Base-by-base conservation (phyloP, 2,329 filamentous ascomycete species). In the Cladosporium halotolerans region DNA sequence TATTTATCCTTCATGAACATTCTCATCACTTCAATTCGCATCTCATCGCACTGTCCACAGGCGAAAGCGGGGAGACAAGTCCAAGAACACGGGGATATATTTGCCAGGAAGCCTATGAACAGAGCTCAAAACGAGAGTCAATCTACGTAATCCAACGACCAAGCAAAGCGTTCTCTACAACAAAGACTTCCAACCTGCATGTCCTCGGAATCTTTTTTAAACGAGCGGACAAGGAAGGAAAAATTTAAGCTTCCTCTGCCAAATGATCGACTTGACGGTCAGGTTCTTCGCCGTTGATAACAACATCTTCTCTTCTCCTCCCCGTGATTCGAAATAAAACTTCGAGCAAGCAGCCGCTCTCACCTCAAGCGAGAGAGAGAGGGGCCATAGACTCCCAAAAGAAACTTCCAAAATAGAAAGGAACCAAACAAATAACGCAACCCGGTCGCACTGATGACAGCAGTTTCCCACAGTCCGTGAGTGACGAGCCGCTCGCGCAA, bases 241-340 rank as follows among this genome's bases (percentile, higher is more conserved):
- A 51, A 43, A 19, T 33, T 32, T 11, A 23, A 38, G n/a, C 23
- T 33, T 53, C 41, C 50, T 33, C 33, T 34, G 34, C 42, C 52
- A 49, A 55, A 57, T 8, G 55, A 58, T 45, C 48, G 50, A 58
- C 56, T 57, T 56, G 23, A 58, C 49, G 54, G 54, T 56, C 54
- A 56, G 54, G 54, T 56, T 56, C 54, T 56, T 36, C 41, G 48
- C 47, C 48, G n/a, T 50, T 23, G 10, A 16, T 14, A 14, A 39
- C 23, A 28, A 28, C 23, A 7, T 28, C 23, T 28, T 40, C 46
- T 40, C 23, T 19, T 23, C 46, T 49, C 38, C 46, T 41, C 23
- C 23, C 23, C 23, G 4, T 7, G 23, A 42, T 34, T 32, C n/a
- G 9, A 38, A 39, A 33, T 39, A 52, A 34, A 46, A 40, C 38